These are phyloP conservation scores for Botrytis fragariae DNA, from an alignment of 2,329 filamentous ascomycete genomes.

Conservation along the genomic window DNA sequence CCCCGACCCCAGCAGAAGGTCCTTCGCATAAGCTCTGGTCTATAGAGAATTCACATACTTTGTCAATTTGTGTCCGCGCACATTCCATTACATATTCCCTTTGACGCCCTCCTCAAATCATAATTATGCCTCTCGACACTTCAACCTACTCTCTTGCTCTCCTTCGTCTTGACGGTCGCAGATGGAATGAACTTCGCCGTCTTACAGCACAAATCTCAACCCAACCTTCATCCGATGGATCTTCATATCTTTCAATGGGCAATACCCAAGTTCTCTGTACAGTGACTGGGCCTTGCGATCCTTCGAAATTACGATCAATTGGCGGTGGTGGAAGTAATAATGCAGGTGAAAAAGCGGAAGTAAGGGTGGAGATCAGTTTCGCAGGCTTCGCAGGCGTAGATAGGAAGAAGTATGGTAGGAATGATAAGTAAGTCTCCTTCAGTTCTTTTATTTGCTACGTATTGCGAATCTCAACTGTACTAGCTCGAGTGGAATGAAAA, in stretches of 20 bases:
- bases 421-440: slow-evolving; percentile 66
- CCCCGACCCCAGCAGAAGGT: background rate
- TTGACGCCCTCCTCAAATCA: background rate
- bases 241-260: slow-evolving; percentile 91
- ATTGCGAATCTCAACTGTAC: background rate
- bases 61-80: background rate
- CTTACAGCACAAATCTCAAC: slow-evolving; percentile 87
- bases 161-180: slow-evolving; percentile 75
- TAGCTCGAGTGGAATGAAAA: slow-evolving; percentile 1
- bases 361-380: slow-evolving; percentile 79
- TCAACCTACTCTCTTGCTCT: slow-evolving; percentile 87
- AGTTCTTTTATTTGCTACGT: background rate
- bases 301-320: slow-evolving; percentile 39
- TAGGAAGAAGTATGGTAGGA: slow-evolving; percentile 69
- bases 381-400: slow-evolving; percentile 88
- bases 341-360: slow-evolving; percentile 54
- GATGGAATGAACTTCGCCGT: slow-evolving; percentile 95
- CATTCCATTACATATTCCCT: background rate
- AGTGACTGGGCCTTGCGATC: slow-evolving; percentile 80
- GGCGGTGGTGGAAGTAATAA: slow-evolving; percentile 44
- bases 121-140: slow-evolving; percentile 80
- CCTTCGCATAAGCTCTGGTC: background rate
- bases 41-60: background rate
- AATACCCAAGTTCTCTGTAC: slow-evolving; percentile 97
- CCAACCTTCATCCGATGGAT: slow-evolving; percentile 88